Base-by-base conservation (phyloP, 768 basidiomycete genomes). In the Saitozyma sp. region DNA sequence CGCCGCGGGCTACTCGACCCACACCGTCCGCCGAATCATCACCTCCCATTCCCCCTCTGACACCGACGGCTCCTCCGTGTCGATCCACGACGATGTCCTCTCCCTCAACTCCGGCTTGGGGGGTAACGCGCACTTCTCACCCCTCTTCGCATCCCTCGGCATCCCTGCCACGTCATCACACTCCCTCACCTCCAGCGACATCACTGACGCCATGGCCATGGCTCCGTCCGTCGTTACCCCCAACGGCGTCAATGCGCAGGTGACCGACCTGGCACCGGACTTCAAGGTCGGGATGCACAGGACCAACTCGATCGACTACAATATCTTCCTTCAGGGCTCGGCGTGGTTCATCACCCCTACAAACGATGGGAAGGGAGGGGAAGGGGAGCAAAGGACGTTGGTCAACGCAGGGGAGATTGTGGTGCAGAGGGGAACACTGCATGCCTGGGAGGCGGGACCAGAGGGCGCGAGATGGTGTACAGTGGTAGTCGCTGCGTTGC, bases 371-470 rank as follows among this genome's bases (percentile, higher is more conserved):
- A 59, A 61, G 49, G 70, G 56, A 9, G 53, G 56, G n/a, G 68
- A 60, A 4, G 62, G 62, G 14, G 68, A 65, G 56, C 63, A 64
- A 16, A 56, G 59, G 52, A 77, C 70, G n/a, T 10, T 60, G 53
- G 71, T 74, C 1, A 65, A 60, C 38, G 66, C 67, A 37, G 77
- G 77, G 41, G 74, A 78, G 49, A 56, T 77, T 9, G 74, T 78
- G n/a, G 65, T 78, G n/a, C 77, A 78, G 62, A 62, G 71, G 37
- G 77, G 77, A 42, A 78, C 77, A 19, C 8, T 77, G 17, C 77
- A 78, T 66, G 75, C 68, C 9, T 79, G 74, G 76, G 56, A 69
- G 52, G 71, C 71, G 29, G 75, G 72, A 50, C 63, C 67, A n/a
- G 66, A 75, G 37, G 74, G 76, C 1, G 72, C 65, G 1, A 69